Conservation (phyloP, 1,284 basidiomycete species). For the Phellinidium pouzarii region DNA sequence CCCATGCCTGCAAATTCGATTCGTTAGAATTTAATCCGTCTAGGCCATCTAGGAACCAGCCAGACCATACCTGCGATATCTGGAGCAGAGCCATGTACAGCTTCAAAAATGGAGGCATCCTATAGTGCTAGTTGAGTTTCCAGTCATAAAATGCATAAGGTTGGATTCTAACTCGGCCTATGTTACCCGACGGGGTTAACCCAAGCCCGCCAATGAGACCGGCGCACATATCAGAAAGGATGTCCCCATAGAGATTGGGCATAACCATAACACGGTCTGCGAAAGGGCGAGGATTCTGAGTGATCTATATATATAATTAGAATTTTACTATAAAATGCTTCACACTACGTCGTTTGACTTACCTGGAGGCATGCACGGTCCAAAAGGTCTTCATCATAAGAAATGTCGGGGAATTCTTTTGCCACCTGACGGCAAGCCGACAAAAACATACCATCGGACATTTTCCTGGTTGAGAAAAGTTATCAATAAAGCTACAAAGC, state of each 20-base stretch:
- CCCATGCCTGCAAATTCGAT: slow-evolving; percentile 70
- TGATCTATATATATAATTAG: slow-evolving; percentile 44
- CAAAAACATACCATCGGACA: slow-evolving; percentile 99
- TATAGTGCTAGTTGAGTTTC: slow-evolving; percentile 28
- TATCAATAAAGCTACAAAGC: not conserved
- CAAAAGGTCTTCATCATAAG: slow-evolving; percentile 95
- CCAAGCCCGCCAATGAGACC: slow-evolving; percentile 98
- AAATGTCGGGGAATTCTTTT: slow-evolving; percentile 91
- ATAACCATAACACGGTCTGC: slow-evolving; percentile 99
- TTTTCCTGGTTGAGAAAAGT: slow-evolving; percentile 62
- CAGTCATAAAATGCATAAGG: not conserved
- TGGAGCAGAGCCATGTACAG: slow-evolving; percentile 95
- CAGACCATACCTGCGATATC: slow-evolving; percentile 65
- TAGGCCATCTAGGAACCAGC: not conserved
- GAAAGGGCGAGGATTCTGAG: slow-evolving; percentile 91
- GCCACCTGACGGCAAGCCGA: slow-evolving; percentile 95
- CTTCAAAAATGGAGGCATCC: slow-evolving; percentile 99
- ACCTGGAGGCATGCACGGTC: slow-evolving; percentile 95
- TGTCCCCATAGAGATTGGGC: slow-evolving; percentile 98
- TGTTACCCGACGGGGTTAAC: slow-evolving; percentile 97
- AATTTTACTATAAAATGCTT: too few species aligned
- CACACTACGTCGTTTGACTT: too few species aligned
- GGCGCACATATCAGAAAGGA: slow-evolving; percentile 98
- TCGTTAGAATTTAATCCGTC: slow-evolving; percentile 7
- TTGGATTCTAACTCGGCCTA: slow-evolving; percentile 61